A percentile compares a stretch with the other conserved stretches of the same genome.
Evolutionary conservation across 768 basidiomycete species (phyloP).

Genomic region (Trichaptum fuscoviolaceum): DNA sequence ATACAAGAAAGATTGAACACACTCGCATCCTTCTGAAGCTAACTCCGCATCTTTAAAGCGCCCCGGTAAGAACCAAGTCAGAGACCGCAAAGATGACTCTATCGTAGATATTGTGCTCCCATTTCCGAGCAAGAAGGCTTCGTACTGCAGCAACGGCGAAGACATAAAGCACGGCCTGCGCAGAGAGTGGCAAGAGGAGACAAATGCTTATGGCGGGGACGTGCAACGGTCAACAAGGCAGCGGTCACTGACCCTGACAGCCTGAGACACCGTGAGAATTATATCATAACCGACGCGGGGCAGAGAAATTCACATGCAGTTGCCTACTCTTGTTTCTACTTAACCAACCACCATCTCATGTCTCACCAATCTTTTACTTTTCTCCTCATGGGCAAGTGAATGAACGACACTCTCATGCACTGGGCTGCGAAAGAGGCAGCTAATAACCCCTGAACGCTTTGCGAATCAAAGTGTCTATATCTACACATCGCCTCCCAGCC

Average conservation of each 20-base stretch:
- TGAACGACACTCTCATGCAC: neutral
- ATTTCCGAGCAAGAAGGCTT: constrained; percentile 79
- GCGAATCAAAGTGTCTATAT: neutral
- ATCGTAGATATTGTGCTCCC: constrained; percentile 80
- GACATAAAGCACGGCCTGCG: constrained; percentile 40
- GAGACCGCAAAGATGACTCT: constrained; percentile 81
- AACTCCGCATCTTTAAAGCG: constrained; percentile 97
- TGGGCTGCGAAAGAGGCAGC: neutral
- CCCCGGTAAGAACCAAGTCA: constrained; percentile 95
- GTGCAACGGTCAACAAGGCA: neutral
- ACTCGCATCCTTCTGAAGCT: constrained; percentile 90
- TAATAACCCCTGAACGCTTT: neutral
- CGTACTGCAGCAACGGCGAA: constrained; percentile 65
- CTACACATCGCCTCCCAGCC: neutral
- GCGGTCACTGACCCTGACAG: neutral
- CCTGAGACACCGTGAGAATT: neutral
- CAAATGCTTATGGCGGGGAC: neutral
- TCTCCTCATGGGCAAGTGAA: neutral
- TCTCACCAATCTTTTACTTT: neutral
- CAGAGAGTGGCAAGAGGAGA: neutral
- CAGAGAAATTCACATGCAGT: neutral
- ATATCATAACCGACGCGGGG: neutral
- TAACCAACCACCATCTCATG: too few species aligned
- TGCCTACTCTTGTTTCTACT: neutral
- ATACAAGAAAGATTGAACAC: constrained; percentile 12